A percentile compares a stretch with the other conserved stretches of the same genome.
phyloP scores from a whole-genome alignment of 768 basidiomycete genomes.

The Rhodotorula babjevae region DNA sequence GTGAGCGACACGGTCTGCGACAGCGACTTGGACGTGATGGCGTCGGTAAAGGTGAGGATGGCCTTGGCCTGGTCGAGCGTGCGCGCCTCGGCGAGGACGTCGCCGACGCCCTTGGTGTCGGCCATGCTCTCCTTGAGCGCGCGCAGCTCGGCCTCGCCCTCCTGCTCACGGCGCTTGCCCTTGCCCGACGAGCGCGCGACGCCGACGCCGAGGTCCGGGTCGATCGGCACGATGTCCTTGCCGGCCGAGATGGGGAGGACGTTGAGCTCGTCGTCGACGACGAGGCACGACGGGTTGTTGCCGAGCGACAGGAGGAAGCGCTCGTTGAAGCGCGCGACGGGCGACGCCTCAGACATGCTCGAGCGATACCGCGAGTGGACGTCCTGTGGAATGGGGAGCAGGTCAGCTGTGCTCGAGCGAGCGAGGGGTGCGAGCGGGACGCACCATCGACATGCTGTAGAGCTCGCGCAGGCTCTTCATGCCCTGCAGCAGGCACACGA shows the following conservation, averaged over 20 bases:
- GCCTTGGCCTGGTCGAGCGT: constrained; percentile 92
- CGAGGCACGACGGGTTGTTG: constrained; percentile 82
- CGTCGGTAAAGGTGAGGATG: constrained; percentile 87
- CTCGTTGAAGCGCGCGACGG: constrained; percentile 95
- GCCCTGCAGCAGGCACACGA: constrained; percentile 84
- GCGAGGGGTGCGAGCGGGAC: neutral
- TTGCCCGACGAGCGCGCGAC: constrained; percentile 40
- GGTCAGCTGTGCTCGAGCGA: neutral
- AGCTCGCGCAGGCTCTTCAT: constrained; percentile 89
- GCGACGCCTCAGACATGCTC: constrained; percentile 51
- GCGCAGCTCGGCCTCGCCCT: constrained; percentile 56
- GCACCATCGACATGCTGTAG: constrained; percentile 79
- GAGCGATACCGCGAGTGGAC: constrained; percentile 93
- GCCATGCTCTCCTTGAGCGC: constrained; percentile 71
- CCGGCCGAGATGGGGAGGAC: constrained; percentile 91
- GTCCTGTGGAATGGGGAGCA: constrained; percentile 58
- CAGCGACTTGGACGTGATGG: constrained; percentile 78
- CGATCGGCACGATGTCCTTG: constrained; percentile 76
- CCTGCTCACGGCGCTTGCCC: constrained; percentile 53
- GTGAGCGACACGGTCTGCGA: constrained; percentile 93
- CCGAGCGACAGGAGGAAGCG: constrained; percentile 96
- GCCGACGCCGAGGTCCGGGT: constrained; percentile 38
- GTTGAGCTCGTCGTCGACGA: constrained; percentile 96
- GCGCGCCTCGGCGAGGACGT: constrained; percentile 81
- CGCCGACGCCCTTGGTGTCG: constrained; percentile 79